Base-by-base conservation (phyloP, 176 grass and related monocot species). In the Carex parvula region DNA sequence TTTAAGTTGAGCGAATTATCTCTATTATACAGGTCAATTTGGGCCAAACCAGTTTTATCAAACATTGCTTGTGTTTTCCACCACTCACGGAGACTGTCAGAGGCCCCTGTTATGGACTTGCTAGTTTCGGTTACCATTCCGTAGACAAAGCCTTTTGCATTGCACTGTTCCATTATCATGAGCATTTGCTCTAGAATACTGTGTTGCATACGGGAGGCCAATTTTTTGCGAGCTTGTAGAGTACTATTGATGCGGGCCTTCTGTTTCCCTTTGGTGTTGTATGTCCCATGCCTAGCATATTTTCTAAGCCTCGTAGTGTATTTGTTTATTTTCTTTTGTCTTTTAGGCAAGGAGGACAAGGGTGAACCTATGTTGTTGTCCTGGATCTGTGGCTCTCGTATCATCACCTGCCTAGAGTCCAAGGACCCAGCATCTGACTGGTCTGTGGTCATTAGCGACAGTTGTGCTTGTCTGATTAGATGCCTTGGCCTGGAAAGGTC, bases 31-130 rank as follows among this genome's bases (percentile, higher is more conserved):
- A 18, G 33, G 6, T 70, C 66, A 11, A 70, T 42, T 70, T 70
- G 14, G 14, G 15, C 7, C 3, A 35, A 35, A 70, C 33, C 66
- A 70, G 8, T 17, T 70, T 42, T 70, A 30, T 70, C 66, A 70
- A 70, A 70, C 16, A 41, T 18, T 4, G 35, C 66, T 21, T 20
- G 18, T 8, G 18, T 20, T 13, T 60, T 95, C 93, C 93, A 95
- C 93, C 94, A 97, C 18, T 66, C 78, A 58, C 94, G 85, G 20
- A 97, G 86, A 82, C 88, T 93, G 74, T 97, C 87, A 32, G 94
- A 93, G 55, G 91, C 89, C 75, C 91, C 89, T 68, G 81, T 93
- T 3, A 97, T 89, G 5, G 89, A 87, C 86, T 91, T 93, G 73
- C 87, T 88, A 8, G 84, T 89, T 84, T 97, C 91, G 0, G 86